Evolutionary conservation across 352 stramenopile species (phyloP).

Genomic region (Phytophthora hybrid): DNA sequence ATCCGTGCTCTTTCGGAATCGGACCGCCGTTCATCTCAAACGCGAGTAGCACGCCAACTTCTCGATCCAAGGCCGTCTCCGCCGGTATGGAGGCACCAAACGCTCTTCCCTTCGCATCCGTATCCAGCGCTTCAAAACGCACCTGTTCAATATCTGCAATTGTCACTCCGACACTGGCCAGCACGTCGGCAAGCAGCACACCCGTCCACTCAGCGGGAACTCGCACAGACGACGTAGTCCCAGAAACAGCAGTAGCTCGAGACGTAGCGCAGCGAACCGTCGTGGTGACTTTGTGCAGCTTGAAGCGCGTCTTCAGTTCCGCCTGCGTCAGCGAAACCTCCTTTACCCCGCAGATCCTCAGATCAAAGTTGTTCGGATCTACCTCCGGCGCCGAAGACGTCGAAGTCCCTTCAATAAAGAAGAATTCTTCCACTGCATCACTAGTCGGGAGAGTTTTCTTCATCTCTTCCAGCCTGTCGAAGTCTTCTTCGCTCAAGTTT

Average conservation of each 20-base stretch:
- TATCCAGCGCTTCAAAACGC: constrained; percentile 64
- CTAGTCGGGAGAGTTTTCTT: constrained; percentile 2
- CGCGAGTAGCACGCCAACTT: constrained; percentile 93
- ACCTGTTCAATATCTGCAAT: constrained; percentile 41
- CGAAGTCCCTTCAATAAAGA: constrained; percentile 23
- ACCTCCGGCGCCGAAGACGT: neutral
- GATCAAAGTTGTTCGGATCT: constrained; percentile 16
- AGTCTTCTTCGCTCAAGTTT: constrained; percentile 29
- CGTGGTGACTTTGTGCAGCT: constrained; percentile 75
- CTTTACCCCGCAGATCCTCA: constrained; percentile 17
- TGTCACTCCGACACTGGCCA: constrained; percentile 71
- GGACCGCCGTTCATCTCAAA: constrained; percentile 95
- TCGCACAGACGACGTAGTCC: constrained; percentile 44
- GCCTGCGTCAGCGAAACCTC: constrained; percentile 71
- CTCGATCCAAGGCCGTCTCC: constrained; percentile 87
- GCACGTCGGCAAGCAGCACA: constrained; percentile 88
- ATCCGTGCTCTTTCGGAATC: constrained; percentile 94
- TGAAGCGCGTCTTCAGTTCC: constrained; percentile 89
- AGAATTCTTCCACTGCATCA: neutral
- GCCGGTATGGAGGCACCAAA: constrained; percentile 86
- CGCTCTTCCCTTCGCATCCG: constrained; percentile 47
- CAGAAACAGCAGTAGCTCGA: constrained; percentile 48
- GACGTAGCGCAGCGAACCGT: constrained; percentile 90
- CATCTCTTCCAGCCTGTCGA: constrained; percentile 20
- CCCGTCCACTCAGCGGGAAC: constrained; percentile 93